These are phyloP conservation scores for Cucurbita ficifolia DNA, from an alignment of 306 rosid genomes.

Conservation along the genomic window DNA sequence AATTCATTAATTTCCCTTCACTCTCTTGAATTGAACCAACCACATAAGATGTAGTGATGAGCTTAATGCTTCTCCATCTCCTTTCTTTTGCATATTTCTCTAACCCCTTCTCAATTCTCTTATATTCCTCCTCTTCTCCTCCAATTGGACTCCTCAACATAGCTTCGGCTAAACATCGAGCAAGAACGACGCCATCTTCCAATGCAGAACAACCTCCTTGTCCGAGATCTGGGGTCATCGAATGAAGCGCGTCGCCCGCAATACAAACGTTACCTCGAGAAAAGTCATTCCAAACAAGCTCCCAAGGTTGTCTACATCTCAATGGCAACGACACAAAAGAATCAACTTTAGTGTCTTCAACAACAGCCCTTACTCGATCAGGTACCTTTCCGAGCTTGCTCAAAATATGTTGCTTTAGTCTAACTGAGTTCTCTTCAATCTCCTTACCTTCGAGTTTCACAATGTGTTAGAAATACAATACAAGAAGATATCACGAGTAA, in stretches of 20 bases:
- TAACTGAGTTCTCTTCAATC: conserved; percentile 2
- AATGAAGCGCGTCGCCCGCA: conserved; percentile 61
- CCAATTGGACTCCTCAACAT: background rate
- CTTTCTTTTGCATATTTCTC: conserved; percentile 18
- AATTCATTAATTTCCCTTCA: conserved; percentile 14
- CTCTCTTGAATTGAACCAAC: conserved; percentile 22
- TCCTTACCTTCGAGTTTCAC: background rate
- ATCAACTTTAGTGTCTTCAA: conserved; percentile 9
- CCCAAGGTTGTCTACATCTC: conserved; percentile 40
- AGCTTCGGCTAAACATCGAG: conserved; percentile 14
- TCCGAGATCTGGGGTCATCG: conserved; percentile 54
- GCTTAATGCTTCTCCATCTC: conserved; percentile 44
- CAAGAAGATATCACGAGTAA: background rate
- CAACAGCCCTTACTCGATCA: background rate
- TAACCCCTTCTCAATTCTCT: conserved; percentile 14
- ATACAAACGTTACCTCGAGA: conserved; percentile 34
- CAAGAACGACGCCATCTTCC: conserved; percentile 40
- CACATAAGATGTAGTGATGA: conserved; percentile 18
- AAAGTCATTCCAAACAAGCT: conserved; percentile 26
- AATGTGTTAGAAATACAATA: background rate
- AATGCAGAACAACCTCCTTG: conserved; percentile 52
- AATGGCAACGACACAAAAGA: conserved; percentile 13
- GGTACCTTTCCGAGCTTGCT: conserved; percentile 17
- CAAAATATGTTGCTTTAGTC: conserved; percentile 13
- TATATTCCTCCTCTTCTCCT: background rate